Base-by-base conservation (phyloP, 768 basidiomycete genomes). In the Hericium rajendrae region DNA sequence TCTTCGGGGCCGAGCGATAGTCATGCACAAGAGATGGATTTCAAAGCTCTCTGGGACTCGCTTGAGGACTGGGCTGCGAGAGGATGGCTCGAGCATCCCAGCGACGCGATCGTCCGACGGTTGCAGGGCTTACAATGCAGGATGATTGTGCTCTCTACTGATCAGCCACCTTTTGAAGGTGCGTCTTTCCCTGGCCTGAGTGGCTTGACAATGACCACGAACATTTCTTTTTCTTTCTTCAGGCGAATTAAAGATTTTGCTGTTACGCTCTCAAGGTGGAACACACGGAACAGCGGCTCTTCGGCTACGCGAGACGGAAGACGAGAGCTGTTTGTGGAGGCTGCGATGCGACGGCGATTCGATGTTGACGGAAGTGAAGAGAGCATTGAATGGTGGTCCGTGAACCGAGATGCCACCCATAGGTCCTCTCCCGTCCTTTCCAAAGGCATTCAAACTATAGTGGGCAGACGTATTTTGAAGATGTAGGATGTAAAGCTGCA, bases 261-360 rank as follows among this genome's bases (percentile, higher is more conserved):
- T 83, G 20, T 67, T 69, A 5, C 56, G 40, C n/a, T 38, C 26
- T 26, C 60, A 67, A 24, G 67, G 67, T 3, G 49, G 22, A 32
- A 20, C 26, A 8, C 41, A 15, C 40, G 63, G 62, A 1, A 49
- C 63, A 9, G 79, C 78, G 5, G 73, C 74, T 12, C 66, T 88
- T 37, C 79, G 85, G 38, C 68, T 90, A 50, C 78, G 76, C 52
- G 82, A 81, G 60, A 77, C 78, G 3, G 63, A 64, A 22, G 88
- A 87, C 41, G 83, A 84, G 32, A 78, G 85, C 28, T 87, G 85
- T 65, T 66, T 90, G 49, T 90, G 88, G 86, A 78, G 82, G 51
- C 54, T 88, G 58, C 82, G 85, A 28, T 79, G 82, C 64, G 73
- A 70, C 11, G 77, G 83, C 53, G 64, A 62, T 15, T 69, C 63